phyloP scores from a whole-genome alignment of 805 yeast genomes.

The Sugiyamaella valdiviana region DNA sequence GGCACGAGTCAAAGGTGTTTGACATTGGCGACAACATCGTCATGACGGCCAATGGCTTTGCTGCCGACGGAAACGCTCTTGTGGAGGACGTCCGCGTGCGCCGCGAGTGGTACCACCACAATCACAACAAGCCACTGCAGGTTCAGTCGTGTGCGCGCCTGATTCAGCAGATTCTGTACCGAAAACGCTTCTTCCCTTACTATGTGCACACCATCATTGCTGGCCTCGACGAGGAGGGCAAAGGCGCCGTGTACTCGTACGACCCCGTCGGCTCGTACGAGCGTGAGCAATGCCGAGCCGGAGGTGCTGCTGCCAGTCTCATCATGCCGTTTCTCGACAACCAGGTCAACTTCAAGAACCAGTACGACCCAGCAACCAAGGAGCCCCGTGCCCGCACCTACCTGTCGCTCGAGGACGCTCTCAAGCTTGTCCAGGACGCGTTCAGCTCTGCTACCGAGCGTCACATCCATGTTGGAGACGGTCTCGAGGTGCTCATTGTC shows the following conservation, averaged over 20 bases:
- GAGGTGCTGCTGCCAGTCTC: conserved; percentile 93
- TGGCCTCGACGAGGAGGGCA: conserved; percentile 86
- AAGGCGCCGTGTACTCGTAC: conserved; percentile 91
- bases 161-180: conserved; percentile 82
- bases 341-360: conserved; percentile 94
- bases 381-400: conserved; percentile 52
- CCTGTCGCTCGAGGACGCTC: conserved; percentile 74
- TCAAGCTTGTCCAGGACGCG: conserved; percentile 85
- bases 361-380: conserved; percentile 75
- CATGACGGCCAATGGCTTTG: conserved; percentile 91
- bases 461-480: conserved; percentile 98
- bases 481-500: conserved; percentile 80
- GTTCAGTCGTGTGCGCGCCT: conserved; percentile 79
- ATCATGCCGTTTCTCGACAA: conserved; percentile 97
- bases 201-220: conserved; percentile 93
- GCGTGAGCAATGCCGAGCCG: conserved; percentile 95
- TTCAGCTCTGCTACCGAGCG: conserved; percentile 96
- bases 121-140: conserved; percentile 66
- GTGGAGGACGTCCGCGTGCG: conserved; percentile 54
- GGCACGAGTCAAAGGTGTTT: conserved; percentile 86
- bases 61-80: conserved; percentile 89
- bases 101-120: conserved; percentile 83
- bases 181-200: conserved; percentile 93
- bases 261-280: conserved; percentile 98
- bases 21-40: conserved; percentile 82